Base-by-base conservation (phyloP, 2,329 filamentous ascomycete species). In the Hirsutella minnesotensis region DNA sequence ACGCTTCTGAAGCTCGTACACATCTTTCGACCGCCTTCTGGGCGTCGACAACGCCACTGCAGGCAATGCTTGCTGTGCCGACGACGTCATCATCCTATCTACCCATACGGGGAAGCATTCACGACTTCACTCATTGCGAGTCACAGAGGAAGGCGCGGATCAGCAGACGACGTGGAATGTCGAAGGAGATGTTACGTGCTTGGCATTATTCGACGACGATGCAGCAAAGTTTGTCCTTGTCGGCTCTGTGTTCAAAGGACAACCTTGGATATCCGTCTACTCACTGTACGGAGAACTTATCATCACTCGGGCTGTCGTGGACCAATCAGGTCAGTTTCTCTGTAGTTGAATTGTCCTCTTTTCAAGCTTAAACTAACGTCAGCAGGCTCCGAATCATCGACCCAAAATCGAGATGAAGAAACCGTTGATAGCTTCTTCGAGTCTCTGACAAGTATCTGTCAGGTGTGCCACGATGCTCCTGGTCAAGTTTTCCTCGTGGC, bases 131-230 rank as follows among this genome's bases (percentile, higher is more conserved):
- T 46, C 65, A 1, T 56, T 73, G 35, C 54, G 47, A 9, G 51
- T 69, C 20, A 57, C 68, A 27, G 52, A 52, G 21, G 53, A 55
- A 30, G 47, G 53, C 1, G 44, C 71, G 10, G 48, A 53, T 1
- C 49, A 54, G 12, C 35, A 51, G 1, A 50, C 46, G 5, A 55
- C 54, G 3, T 64, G 66, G 54, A 51, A 62, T 10, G 52, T 67
- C 0, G 50, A 62, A 9, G 69, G 68, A 1, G 72, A 77, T 47
- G 59, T 75, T 3, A 75, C 71, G 3, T 74, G 69, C 45, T 49
- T 78, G 7, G 54, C 56, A 2, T 46, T 69, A 4, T 60, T 61
- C 20, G 43, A 38, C 2, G 45, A 58, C 4, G 46, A 49, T 3
- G 55, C 46, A 1, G 44, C 53, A 8, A 47, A 54, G 3, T 58